Base-by-base conservation (phyloP, 2,329 filamentous ascomycete species). In the Fonsecaea multimorphosa region DNA sequence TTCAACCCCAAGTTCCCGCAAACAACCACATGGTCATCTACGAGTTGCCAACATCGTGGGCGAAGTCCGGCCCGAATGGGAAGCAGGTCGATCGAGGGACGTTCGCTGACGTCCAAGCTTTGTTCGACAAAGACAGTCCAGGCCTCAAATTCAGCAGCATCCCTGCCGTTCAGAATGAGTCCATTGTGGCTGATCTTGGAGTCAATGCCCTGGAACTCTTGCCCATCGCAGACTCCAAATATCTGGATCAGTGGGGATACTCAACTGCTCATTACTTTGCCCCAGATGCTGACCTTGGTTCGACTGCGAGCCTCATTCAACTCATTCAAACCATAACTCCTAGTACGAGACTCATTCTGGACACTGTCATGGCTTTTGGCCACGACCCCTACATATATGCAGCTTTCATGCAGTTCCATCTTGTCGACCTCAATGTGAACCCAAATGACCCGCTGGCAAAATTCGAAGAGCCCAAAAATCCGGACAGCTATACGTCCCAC, bases 21-120 rank as follows among this genome's bases (percentile, higher is more conserved):
- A 54, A 54, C 14, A 54, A 54, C 14, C 51, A 54, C 5, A 54
- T 54, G 51, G 51, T 54, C 27, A 54, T 54, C 51, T 54, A 54
- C 31, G 51, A 54, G 24, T 14, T 54, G n/a, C 51, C 51, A 54
- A 7, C 51, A 3, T 54, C 51, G 27, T 54, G 51, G 51, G 51
- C 51, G 51, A 54, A 54, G n/a, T 54, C 51, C 16, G 51, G 51
- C 51, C 51, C 51, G 1, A 54, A 54, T 8, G 51, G 51, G 19
- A 14, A 31, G 31, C 51, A 54, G n/a, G 14, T 54, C 16, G 51
- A 54, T 31, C 51, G 51, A 54, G 51, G 51, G 27, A 54, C 51
- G 12, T 54, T 54, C 22, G 16, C 51, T n/a, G 51, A 54, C 11
- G 51, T 54, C 27, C 51, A 31, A 31, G 51, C 51, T 12, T 54